Evolutionary conservation across 305 asterid genomes (phyloP), one percentile per base, ranked within the genome.

Genomic region (Fraxinus dipetala): DNA sequence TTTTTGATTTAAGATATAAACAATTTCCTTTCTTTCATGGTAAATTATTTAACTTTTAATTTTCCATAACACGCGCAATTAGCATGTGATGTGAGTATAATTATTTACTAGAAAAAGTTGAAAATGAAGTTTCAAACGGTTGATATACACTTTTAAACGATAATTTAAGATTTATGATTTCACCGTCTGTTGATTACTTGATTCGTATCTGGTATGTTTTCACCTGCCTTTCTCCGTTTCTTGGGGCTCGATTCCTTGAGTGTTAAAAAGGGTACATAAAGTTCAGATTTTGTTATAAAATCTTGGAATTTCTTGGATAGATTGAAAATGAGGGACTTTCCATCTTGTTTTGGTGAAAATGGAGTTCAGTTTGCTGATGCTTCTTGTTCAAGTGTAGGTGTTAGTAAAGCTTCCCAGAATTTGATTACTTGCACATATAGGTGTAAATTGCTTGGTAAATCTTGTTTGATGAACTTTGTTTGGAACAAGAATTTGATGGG

Each of bases 381-480:
- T 26, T 65, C 72, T 26, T 65, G 72, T 26, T 65, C 72, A 65
- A 26, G 72, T 65, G 35, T 65, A 26, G 35, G 35, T 26, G 72
- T 26, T 24, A 65, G 72, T 65, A 65, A 24, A 65, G 32, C 72
- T 24, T 65, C 72, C 26, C 72, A 65, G 72, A 65, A 65, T 65
- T 26, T 65, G 72, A 35, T 26, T 63, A 63, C 34, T 22, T 63
- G 32, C 32, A 63, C 32, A 24, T 63, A 24, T 24, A 65, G 72
- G 16, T 65, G 72, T 65, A 65, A 26, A 65, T 10, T 65, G 72
- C 72, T 65, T 8, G 35, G 72, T 26, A 65, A 65, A 65, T 65
- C 18, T 9, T 65, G 72, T 65, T 26, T 65, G 72, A 63, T 63
- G 72, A 65, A 65, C 72, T 65, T 65, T 65, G 72, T 65, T 65